Evolutionary conservation across 2,329 filamentous ascomycete genomes (phyloP), one percentile per base, ranked within the genome.

Genomic region (Cladosporium colombiae): DNA sequence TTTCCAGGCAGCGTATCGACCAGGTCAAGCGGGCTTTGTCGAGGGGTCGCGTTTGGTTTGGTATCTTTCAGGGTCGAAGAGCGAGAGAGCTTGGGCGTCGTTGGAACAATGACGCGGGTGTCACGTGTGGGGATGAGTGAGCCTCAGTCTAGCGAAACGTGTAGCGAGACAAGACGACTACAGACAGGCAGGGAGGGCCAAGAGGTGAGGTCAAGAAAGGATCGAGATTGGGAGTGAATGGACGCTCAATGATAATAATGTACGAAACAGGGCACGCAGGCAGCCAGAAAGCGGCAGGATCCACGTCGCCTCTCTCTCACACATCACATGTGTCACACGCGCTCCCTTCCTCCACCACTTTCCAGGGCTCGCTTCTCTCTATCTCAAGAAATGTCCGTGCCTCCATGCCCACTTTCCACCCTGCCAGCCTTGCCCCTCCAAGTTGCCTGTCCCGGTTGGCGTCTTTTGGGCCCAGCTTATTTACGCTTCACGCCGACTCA

Each of bases 311-410:
- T 62, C 29, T 52, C 29, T 53, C 18, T 7, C 44, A 62, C 46
- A 53, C 35, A 27, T n/a, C 31, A 62, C 55, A 49, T 62, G 60
- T 62, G 49, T 55, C 60, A 50, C 49, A 33, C 49, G 49, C 33
- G 31, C 46, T 53, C n/a, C 31, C n/a, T 35, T 35, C 44, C 25
- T 49, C 40, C 57, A 44, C 33, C 37, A 44, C 37, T 44, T 44
- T 46, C 40, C 40, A 46, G 40, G 40, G 40, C 40, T 46, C 40
- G 40, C 27, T 50, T 40, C 37, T 40, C 18, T 59, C 37, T 59
- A 59, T 59, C 56, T 59, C 35, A 44, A 14, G 2, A n/a, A 29
- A 13, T 27, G 57, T 60, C 57, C 57, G 57, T 60, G 57, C 57
- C 37, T 31, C 25, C 35, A 27, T 40, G n/a, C 52, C 18, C 27